Conservation (phyloP, 768 basidiomycete species). For the Piloderma croceum region DNA sequence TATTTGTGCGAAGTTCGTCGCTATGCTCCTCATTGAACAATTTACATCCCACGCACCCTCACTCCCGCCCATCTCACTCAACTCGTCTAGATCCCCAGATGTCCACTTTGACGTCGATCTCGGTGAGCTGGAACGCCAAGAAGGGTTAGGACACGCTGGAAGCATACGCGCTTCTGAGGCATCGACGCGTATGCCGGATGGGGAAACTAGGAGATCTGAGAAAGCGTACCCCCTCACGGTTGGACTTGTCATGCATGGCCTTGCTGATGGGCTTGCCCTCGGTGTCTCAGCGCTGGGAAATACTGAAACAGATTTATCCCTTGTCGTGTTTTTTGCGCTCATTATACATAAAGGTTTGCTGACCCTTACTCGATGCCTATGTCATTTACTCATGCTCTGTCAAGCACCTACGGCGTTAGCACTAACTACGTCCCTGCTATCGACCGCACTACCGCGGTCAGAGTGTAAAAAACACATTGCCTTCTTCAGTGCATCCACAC, state of each 20-base stretch:
- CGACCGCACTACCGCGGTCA: constrained; percentile 58
- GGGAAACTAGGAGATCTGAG: constrained; percentile 21
- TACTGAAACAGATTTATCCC: constrained; percentile 48
- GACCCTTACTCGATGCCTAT: neutral
- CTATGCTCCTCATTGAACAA: constrained; percentile 70
- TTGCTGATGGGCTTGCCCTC: constrained; percentile 89
- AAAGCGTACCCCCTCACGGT: constrained; percentile 71
- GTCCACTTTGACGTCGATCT: constrained; percentile 61
- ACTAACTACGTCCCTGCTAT: constrained; percentile 78
- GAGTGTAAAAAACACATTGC: constrained; percentile 72
- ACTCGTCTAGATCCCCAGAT: constrained; percentile 21
- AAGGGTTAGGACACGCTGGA: constrained; percentile 18
- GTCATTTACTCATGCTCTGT: constrained; percentile 1
- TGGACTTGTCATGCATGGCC: constrained; percentile 80
- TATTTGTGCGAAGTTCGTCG: too few species aligned
- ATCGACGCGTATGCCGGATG: constrained; percentile 11
- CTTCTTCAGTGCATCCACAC: constrained; percentile 81
- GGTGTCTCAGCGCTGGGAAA: constrained; percentile 63
- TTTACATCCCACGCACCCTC: constrained; percentile 48
- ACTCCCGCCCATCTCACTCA: constrained; percentile 30
- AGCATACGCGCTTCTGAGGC: constrained; percentile 14
- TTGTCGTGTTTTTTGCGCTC: constrained; percentile 87
- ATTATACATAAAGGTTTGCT: constrained; percentile 79
- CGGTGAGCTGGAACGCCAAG: constrained; percentile 48
- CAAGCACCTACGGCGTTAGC: constrained; percentile 89